Conservation (phyloP, 345 rosid species). For the Syzygium oleosum region DNA sequence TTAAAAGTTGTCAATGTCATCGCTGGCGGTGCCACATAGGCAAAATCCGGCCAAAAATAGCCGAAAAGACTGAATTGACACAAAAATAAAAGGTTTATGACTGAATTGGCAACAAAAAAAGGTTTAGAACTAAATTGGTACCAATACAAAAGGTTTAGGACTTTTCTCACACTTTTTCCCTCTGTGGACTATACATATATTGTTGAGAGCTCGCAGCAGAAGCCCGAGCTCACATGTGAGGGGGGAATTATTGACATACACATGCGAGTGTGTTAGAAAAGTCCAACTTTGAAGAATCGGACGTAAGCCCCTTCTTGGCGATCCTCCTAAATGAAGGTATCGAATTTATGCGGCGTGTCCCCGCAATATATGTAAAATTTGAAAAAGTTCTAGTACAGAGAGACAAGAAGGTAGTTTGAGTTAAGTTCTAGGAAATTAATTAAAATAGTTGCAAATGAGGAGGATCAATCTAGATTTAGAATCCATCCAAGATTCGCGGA, state of each 20-base stretch:
- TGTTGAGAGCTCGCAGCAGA: too few species aligned
- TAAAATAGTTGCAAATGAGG: neutral
- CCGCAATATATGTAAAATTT: neutral
- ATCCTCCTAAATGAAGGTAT: neutral
- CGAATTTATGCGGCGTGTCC: neutral
- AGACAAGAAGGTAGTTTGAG: neutral
- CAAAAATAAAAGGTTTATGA: too few species aligned
- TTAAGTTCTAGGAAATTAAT: neutral
- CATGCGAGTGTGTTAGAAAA: neutral
- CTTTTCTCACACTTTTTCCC: too few species aligned
- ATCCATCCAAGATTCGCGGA: neutral
- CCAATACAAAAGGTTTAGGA: too few species aligned
- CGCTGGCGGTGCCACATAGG: too few species aligned
- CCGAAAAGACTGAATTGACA: too few species aligned
- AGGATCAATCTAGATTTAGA: neutral
- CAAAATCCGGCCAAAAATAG: too few species aligned
- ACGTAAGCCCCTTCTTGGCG: neutral
- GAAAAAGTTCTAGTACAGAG: neutral
- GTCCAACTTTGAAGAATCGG: neutral
- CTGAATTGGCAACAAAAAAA: too few species aligned
- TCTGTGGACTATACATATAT: too few species aligned
- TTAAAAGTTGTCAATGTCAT: too few species aligned
- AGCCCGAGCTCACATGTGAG: too few species aligned
- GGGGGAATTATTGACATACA: neutral
- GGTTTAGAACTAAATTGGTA: too few species aligned